phyloP scores from a whole-genome alignment of 2,329 filamentous ascomycete species.

The Microthyrium microscopicum region DNA sequence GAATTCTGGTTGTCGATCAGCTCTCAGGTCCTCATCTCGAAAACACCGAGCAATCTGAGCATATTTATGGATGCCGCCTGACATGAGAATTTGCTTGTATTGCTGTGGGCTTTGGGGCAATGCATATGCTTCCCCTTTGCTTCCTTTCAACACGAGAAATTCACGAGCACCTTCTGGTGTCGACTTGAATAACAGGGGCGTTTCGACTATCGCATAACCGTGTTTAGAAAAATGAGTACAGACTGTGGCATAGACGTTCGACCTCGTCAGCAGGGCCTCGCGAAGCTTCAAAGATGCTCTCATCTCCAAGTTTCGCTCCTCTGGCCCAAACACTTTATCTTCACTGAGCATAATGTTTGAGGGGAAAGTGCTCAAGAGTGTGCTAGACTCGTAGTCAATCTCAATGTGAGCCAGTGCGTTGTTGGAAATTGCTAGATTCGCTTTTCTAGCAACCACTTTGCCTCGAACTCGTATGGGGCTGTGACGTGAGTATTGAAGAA shows the following conservation, averaged over 20 bases:
- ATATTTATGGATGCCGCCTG: constrained; percentile 65
- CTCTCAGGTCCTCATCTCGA: constrained; percentile 80
- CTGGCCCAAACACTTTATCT: constrained; percentile 55
- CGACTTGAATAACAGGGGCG: constrained; percentile 89
- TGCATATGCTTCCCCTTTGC: constrained; percentile 64
- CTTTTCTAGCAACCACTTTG: constrained; percentile 26
- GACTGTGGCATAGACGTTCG: constrained; percentile 36
- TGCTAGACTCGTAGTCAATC: constrained; percentile 44
- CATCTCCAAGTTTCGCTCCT: constrained; percentile 69
- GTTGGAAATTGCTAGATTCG: too few species aligned
- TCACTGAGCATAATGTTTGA: constrained; percentile 60
- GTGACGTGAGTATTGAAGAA: constrained; percentile 27
- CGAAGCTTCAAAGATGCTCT: constrained; percentile 54
- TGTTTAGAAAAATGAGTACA: constrained; percentile 35
- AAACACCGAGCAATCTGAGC: constrained; percentile 92
- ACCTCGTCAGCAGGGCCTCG: constrained; percentile 54
- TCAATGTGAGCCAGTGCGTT: too few species aligned
- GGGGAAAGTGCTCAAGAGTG: constrained; percentile 56
- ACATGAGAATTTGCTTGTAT: constrained; percentile 97
- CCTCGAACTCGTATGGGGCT: constrained; percentile 40
- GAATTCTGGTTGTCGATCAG: constrained; percentile 91
- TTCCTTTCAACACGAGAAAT: constrained; percentile 79
- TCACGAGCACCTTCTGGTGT: constrained; percentile 91
- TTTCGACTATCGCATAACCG: constrained; percentile 68
- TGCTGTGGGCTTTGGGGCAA: constrained; percentile 93